Evolutionary conservation across 2,329 filamentous ascomycete species (phyloP).

Genomic region (Paraphaeosphaeria minitans): DNA sequence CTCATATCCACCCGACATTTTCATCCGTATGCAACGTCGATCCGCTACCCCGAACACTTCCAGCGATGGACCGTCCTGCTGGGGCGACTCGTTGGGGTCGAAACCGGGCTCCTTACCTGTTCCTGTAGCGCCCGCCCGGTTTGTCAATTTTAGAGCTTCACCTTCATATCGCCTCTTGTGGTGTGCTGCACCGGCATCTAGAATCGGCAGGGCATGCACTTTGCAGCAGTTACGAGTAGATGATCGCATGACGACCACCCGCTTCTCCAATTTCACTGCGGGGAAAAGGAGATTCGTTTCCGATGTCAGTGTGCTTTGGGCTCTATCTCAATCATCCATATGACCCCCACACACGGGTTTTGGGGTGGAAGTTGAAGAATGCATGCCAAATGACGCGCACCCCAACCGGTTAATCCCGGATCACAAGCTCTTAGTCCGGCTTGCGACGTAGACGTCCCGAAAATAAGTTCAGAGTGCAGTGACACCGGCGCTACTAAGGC

Average conservation of each 20-base stretch:
- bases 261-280: slow-evolving; percentile 9
- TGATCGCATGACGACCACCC: not conserved
- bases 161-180: not conserved
- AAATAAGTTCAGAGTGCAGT: slow-evolving; percentile 1
- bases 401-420: slow-evolving; percentile 5
- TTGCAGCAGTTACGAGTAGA: slow-evolving; percentile 4
- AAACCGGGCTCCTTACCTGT: slow-evolving; percentile 6
- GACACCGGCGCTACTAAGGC: not conserved
- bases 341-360: not conserved
- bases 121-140: not conserved
- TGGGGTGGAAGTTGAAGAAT: not conserved
- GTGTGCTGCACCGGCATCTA: not conserved
- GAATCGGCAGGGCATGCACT: not conserved
- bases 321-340: slow-evolving; percentile 1
- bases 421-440: slow-evolving; percentile 1
- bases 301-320: not conserved
- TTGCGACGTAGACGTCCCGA: not conserved
- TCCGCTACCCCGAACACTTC: slow-evolving; percentile 8
- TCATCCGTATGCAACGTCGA: slow-evolving; percentile 6
- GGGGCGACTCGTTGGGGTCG: not conserved
- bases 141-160: slow-evolving; percentile 2
- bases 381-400: slow-evolving; percentile 1
- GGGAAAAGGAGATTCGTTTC: slow-evolving; percentile 4
- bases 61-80: not conserved
- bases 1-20: slow-evolving; percentile 1